Percentiles rank a stretch among this genome's conserved stretches.
phyloP scores from a whole-genome alignment of 2,329 filamentous ascomycete species.

The Sarocladium strictum region DNA sequence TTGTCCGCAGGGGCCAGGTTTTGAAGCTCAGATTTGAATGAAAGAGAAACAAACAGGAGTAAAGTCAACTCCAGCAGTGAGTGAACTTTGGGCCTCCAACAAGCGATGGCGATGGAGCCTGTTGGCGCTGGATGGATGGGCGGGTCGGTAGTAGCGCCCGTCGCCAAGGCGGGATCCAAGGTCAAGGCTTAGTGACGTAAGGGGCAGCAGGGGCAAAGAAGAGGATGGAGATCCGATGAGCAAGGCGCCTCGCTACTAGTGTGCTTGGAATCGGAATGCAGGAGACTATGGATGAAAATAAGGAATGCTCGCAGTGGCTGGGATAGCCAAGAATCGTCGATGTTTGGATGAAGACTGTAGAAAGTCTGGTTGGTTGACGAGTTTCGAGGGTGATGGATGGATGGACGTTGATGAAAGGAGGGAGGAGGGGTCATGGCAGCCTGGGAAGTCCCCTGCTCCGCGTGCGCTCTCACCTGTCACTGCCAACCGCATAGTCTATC shows the following conservation, averaged over 20 bases:
- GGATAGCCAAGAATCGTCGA: no score
- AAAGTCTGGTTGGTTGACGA: neutral
- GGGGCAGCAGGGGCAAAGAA: neutral
- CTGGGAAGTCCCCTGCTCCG: no score
- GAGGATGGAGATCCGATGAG: neutral
- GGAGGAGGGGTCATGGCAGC: no score
- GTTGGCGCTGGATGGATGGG: neutral
- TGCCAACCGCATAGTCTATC: neutral
- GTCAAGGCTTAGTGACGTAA: constrained; percentile 3
- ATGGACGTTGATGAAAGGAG: no score
- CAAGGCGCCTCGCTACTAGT: no score
- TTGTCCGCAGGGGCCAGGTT: neutral
- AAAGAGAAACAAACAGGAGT: neutral
- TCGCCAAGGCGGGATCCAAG: constrained; percentile 7
- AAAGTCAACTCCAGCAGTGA: neutral
- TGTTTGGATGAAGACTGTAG: neutral
- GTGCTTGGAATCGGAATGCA: no score
- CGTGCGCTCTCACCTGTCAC: neutral
- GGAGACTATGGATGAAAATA: no score
- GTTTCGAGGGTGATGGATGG: no score
- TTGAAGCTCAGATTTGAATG: neutral
- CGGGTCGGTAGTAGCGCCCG: constrained; percentile 6
- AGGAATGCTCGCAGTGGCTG: no score
- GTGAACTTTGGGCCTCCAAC: neutral
- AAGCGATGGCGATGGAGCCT: neutral